phyloP scores from a whole-genome alignment of 192 early-diverging fungal species.

The Obelidium mucronatum region DNA sequence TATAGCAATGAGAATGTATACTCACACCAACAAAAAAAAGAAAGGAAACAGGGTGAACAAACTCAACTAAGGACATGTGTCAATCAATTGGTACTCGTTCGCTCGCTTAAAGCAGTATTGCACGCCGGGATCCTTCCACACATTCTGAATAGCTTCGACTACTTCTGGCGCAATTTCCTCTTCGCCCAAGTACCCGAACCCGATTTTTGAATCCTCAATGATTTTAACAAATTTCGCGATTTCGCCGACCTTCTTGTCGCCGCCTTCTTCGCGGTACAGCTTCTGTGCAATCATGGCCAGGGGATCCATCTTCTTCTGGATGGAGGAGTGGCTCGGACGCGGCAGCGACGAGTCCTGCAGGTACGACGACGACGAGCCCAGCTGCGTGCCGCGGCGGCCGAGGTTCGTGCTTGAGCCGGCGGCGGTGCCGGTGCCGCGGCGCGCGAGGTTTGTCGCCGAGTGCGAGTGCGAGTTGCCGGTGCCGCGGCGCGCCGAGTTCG shows the following conservation, averaged over 20 bases:
- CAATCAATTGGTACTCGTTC: slow-evolving; percentile 50
- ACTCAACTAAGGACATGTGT: slow-evolving; percentile 49
- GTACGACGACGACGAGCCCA: neutral
- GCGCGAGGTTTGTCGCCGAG: neutral
- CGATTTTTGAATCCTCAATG: slow-evolving; percentile 36
- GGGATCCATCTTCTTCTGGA: slow-evolving; percentile 74
- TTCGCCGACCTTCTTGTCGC: slow-evolving; percentile 2
- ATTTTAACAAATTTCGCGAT: neutral
- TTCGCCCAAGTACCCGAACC: slow-evolving; percentile 84
- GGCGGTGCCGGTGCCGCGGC: slow-evolving; percentile 67
- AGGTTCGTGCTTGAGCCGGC: no score
- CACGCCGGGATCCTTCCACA: slow-evolving; percentile 50
- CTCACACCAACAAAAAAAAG: neutral
- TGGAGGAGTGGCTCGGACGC: slow-evolving; percentile 23
- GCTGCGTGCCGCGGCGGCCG: slow-evolving; percentile 7
- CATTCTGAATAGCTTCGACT: neutral
- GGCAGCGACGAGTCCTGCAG: neutral
- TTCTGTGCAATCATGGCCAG: slow-evolving; percentile 43
- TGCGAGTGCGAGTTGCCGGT: neutral
- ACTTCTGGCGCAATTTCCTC: slow-evolving; percentile 27
- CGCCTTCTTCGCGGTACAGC: slow-evolving; percentile 29
- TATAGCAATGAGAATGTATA: neutral
- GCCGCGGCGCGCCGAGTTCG: neutral
- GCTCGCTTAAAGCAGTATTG: slow-evolving; percentile 37
- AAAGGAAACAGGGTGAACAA: neutral